A percentile compares a stretch with the other conserved stretches of the same genome.
Evolutionary conservation across 2,329 filamentous ascomycete species (phyloP).

Genomic region (Paecilomyces dactylethromorphus): DNA sequence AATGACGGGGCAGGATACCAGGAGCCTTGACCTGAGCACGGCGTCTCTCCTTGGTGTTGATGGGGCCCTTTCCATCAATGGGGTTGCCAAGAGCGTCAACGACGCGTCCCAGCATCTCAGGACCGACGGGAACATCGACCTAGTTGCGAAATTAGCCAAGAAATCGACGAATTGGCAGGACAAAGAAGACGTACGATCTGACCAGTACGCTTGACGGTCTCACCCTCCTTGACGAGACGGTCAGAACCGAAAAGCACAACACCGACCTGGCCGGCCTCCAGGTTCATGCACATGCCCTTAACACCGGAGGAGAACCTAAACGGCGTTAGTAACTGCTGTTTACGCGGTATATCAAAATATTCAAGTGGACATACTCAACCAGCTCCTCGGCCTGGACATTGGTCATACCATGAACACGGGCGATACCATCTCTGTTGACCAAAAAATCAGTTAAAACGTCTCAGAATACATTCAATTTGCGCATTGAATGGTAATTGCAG

Average conservation of each 20-base stretch:
- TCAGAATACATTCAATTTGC: background rate
- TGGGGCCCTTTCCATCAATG: slow-evolving; percentile 97
- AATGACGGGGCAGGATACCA: slow-evolving; percentile 92
- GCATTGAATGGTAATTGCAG: background rate
- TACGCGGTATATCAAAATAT: slow-evolving; percentile 11
- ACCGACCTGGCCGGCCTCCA: slow-evolving; percentile 99
- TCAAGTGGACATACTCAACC: slow-evolving; percentile 73
- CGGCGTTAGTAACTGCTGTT: slow-evolving; percentile 17
- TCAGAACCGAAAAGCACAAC: slow-evolving; percentile 99
- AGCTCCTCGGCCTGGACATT: slow-evolving; percentile 99
- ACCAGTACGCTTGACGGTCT: slow-evolving; percentile 99
- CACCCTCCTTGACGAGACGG: slow-evolving; percentile 98
- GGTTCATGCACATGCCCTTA: slow-evolving; percentile 99
- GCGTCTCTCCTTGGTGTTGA: slow-evolving; percentile 85
- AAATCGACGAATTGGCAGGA: background rate
- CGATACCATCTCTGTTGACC: slow-evolving; percentile 89
- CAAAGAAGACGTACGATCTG: slow-evolving; percentile 73
- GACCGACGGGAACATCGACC: slow-evolving; percentile 95
- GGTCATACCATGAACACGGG: slow-evolving; percentile 98
- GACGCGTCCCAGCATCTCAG: slow-evolving; percentile 92
- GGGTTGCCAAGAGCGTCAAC: slow-evolving; percentile 98
- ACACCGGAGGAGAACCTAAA: slow-evolving; percentile 95
- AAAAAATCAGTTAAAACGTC: slow-evolving; percentile 1
- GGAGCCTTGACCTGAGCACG: slow-evolving; percentile 99
- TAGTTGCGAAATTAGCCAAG: slow-evolving; percentile 33